phyloP scores from a whole-genome alignment of 495 filamentous ascomycete species.

The Penicillium fimorum region DNA sequence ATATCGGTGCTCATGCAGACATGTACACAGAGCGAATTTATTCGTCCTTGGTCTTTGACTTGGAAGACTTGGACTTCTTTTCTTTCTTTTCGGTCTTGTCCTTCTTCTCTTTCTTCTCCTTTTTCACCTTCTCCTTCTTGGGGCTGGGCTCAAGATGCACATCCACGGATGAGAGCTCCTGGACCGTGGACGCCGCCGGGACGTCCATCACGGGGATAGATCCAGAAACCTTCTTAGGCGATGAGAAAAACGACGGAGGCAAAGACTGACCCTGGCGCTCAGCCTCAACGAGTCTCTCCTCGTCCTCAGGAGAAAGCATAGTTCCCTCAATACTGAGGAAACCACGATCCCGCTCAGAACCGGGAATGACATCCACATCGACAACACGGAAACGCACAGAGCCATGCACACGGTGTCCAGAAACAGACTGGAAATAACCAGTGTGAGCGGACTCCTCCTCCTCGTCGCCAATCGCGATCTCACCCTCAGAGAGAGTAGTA shows the following conservation, averaged over 20 bases:
- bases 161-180: constrained; percentile 20
- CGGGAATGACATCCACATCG: constrained; percentile 59
- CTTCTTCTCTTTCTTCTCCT: constrained; percentile 27
- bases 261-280: constrained; percentile 36
- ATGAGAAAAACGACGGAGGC: constrained; percentile 19
- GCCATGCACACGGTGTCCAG: constrained; percentile 61
- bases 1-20: constrained; percentile 9
- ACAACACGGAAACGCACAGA: constrained; percentile 60
- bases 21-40: constrained; percentile 13
- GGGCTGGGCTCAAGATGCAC: constrained; percentile 19
- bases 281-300: constrained; percentile 36
- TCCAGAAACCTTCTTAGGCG: constrained; percentile 12
- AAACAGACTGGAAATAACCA: constrained; percentile 62
- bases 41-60: constrained; percentile 26
- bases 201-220: constrained; percentile 24
- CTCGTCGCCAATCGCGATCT: constrained; percentile 29
- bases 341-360: constrained; percentile 55
- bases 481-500: constrained; percentile 32
- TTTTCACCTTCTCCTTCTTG: constrained; percentile 19
- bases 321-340: constrained; percentile 71
- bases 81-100: constrained; percentile 22
- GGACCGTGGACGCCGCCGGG: constrained; percentile 13
- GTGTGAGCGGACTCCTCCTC: constrained; percentile 38
- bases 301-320: constrained; percentile 53
- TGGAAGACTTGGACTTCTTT: constrained; percentile 21